Base-by-base conservation (phyloP, 176 grass and related monocot genomes). In the Aegilops tauschii region DNA sequence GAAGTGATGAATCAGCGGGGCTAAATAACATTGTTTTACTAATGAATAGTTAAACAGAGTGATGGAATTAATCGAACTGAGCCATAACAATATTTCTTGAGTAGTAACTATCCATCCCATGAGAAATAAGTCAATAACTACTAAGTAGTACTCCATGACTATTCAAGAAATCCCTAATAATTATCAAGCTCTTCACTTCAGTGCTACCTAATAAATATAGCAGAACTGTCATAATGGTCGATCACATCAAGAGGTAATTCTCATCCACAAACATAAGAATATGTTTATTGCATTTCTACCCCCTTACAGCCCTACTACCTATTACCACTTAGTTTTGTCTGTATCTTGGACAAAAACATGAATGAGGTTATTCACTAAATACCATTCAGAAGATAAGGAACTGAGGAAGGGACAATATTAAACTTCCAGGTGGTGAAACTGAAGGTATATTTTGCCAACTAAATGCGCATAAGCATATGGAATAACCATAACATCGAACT, bases 61-160 rank as follows among this genome's bases (percentile, higher is more conserved):
- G 0, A 39, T 31, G 5, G 23, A 35, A 80, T 58, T 78, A 83
- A 74, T 0, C 3, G n/a, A 40, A 80, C 39, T 30, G 20, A 61
- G 21, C 2, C 5, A 34, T 66, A 30, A 35, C 6, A 68, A 23
- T 29, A 6, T 20, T 42, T 63, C 16, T 74, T 73, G 14, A 34
- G 20, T 31, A 73, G 42, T 30, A 82, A 78, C 8, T 83, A 83
- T 42, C 35, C 21, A 67, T 76, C 77, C 30, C 64, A 87, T 70
- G 79, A 52, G 10, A 61, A 83, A 50, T 59, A 59, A 59, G 50
- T 59, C 18, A 3, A 58, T 42, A 50, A 12, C 14, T 62, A 50
- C 21, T 1, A 16, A 47, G n/a, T 8, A 80, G 10, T 5, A 40
- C 37, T 40, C 37, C 37, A 40, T 1, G 37, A 40, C 37, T 40